A percentile compares a stretch with the other conserved stretches of the same genome.
Evolutionary conservation across 2,329 filamentous ascomycete genomes (phyloP).

Genomic region (Claviceps capensis): DNA sequence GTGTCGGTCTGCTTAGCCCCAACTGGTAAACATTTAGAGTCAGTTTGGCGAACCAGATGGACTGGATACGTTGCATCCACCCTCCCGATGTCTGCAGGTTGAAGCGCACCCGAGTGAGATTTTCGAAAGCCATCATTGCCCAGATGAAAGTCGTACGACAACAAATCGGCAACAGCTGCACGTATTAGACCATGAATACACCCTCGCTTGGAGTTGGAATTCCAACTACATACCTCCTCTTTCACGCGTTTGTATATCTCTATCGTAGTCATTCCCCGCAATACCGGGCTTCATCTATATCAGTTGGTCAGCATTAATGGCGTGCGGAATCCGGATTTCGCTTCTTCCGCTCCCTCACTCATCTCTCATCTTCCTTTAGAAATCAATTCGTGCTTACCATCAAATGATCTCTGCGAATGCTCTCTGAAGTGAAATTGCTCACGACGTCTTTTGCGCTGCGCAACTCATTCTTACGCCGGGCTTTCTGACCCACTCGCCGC

Average conservation of each 20-base stretch:
- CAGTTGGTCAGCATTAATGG: background rate
- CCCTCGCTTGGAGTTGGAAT: background rate
- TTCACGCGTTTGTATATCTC: background rate
- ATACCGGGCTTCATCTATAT: slow-evolving; percentile 3
- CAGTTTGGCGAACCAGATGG: too few species aligned
- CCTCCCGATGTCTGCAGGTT: background rate
- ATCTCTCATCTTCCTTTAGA: background rate
- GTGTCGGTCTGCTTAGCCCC: background rate
- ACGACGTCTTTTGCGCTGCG: slow-evolving; percentile 34
- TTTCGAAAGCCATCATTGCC: background rate
- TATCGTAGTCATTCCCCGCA: background rate
- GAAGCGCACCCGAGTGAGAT: background rate
- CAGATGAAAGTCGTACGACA: slow-evolving; percentile 4
- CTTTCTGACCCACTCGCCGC: background rate
- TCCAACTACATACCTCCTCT: background rate
- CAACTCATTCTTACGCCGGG: slow-evolving; percentile 13
- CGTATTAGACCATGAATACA: background rate
- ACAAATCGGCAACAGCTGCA: slow-evolving; percentile 1
- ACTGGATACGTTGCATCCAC: too few species aligned
- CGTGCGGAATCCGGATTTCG: background rate
- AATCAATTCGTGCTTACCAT: background rate
- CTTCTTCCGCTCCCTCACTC: too few species aligned
- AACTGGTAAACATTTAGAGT: too few species aligned
- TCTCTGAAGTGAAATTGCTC: slow-evolving; percentile 36
- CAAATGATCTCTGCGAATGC: background rate